phyloP scores from a whole-genome alignment of 306 rosid species.

The Ochetophila trinervis region DNA sequence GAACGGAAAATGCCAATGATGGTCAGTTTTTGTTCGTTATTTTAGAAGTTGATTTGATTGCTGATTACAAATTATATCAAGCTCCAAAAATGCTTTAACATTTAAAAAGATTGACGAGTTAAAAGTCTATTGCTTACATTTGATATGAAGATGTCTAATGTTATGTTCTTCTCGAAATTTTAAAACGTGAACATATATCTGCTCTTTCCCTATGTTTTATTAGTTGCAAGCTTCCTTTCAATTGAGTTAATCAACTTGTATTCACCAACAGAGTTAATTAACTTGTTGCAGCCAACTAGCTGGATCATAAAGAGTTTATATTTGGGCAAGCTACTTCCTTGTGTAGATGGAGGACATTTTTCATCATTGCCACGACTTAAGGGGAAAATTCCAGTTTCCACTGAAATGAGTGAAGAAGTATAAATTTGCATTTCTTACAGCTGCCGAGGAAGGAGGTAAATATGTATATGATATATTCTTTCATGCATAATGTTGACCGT shows the following conservation, averaged over 20 bases:
- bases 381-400: conserved; percentile 25
- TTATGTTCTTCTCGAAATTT: background rate
- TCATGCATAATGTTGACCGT: no score
- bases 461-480: no score
- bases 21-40: conserved; percentile 36
- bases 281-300: conserved; percentile 54
- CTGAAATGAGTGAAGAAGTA: conserved; percentile 47
- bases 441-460: conserved; percentile 18
- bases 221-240: background rate
- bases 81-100: background rate
- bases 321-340: conserved; percentile 63
- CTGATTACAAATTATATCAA: background rate
- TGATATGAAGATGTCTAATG: background rate
- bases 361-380: conserved; percentile 21
- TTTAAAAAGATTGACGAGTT: background rate
- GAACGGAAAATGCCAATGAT: conserved; percentile 57
- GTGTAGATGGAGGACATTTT: conserved; percentile 23
- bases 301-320: conserved; percentile 81
- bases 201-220: background rate
- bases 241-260: background rate
- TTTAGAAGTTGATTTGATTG: background rate
- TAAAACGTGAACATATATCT: background rate
- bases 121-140: background rate
- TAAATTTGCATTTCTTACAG: conserved; percentile 21
- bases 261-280: background rate